phyloP scores from a whole-genome alignment of 2,329 filamentous ascomycete genomes.

The Ophiosphaerella herpotricha region DNA sequence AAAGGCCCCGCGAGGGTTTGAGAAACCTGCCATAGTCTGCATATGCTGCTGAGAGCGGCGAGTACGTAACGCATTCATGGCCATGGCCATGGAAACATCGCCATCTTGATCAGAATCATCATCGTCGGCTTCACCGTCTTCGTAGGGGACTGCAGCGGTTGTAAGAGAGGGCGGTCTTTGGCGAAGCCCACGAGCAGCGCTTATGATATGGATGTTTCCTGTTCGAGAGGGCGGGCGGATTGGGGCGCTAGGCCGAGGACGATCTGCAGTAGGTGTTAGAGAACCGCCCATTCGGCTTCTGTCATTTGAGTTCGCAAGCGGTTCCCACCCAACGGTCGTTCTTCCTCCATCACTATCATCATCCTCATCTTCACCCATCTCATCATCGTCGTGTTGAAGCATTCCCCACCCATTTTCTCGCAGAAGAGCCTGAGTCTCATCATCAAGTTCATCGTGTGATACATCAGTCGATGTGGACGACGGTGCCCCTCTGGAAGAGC shows the following conservation, averaged over 20 bases:
- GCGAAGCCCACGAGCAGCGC: slow-evolving; percentile 45
- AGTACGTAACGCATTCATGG: slow-evolving; percentile 38
- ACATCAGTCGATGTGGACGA: slow-evolving; percentile 43
- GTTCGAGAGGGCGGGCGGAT: slow-evolving; percentile 47
- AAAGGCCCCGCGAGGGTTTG: slow-evolving; percentile 29
- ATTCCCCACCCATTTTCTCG: slow-evolving; percentile 43
- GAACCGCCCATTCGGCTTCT: slow-evolving; percentile 51
- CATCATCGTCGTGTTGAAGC: slow-evolving; percentile 46
- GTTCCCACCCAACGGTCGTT: slow-evolving; percentile 53
- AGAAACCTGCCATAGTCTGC: slow-evolving; percentile 32
- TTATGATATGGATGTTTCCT: slow-evolving; percentile 38
- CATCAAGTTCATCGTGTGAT: slow-evolving; percentile 45
- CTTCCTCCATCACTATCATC: slow-evolving; percentile 50
- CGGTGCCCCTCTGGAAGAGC: slow-evolving; percentile 33
- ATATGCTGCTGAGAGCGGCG: slow-evolving; percentile 44
- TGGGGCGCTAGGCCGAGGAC: slow-evolving; percentile 46
- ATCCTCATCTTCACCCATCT: slow-evolving; percentile 44
- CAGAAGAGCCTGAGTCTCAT: slow-evolving; percentile 44
- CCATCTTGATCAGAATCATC: slow-evolving; percentile 49
- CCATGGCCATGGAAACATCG: slow-evolving; percentile 45
- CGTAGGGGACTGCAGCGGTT: slow-evolving; percentile 42
- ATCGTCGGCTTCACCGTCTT: slow-evolving; percentile 50
- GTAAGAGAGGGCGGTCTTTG: slow-evolving; percentile 45
- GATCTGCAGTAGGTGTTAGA: slow-evolving; percentile 55
- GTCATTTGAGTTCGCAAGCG: slow-evolving; percentile 52